phyloP scores from a whole-genome alignment of 352 stramenopile genomes.

The Pythium pectinolyticum region DNA sequence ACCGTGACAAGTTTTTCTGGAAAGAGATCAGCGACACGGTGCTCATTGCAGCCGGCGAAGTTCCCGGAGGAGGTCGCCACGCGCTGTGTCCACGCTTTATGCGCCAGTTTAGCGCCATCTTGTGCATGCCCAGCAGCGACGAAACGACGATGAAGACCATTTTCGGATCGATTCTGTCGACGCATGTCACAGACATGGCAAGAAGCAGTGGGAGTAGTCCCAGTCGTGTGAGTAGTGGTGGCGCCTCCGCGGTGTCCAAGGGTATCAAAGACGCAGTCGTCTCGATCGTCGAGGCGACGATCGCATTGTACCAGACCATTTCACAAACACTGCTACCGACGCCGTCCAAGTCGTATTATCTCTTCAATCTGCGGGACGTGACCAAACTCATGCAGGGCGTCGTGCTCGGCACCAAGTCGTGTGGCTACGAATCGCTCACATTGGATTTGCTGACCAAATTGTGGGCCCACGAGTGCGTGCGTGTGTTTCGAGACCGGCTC shows the following conservation, averaged over 20 bases:
- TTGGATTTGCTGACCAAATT: conserved; percentile 63
- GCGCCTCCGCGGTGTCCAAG: conserved; percentile 25
- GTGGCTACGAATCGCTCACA: conserved; percentile 19
- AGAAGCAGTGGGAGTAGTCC: conserved; percentile 17
- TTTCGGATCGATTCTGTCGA: conserved; percentile 85
- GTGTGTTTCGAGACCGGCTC: conserved; percentile 93
- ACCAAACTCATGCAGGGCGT: conserved; percentile 86
- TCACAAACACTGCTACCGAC: conserved; percentile 62
- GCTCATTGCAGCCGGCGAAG: conserved; percentile 58
- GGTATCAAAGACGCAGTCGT: conserved; percentile 52
- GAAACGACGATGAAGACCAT: conserved; percentile 85
- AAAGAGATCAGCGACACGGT: conserved; percentile 73
- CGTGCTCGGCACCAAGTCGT: conserved; percentile 33
- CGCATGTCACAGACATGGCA: conserved; percentile 29
- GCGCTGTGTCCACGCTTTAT: conserved; percentile 63
- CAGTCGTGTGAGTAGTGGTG: too few relatives aligned
- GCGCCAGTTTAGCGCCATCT: conserved; percentile 61
- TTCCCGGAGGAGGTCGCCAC: conserved; percentile 58
- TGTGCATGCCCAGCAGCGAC: conserved; percentile 73
- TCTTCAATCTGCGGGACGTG: conserved; percentile 83
- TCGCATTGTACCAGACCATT: conserved; percentile 61
- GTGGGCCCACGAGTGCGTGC: conserved; percentile 89
- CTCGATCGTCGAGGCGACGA: conserved; percentile 57
- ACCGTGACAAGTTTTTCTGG: conserved; percentile 85
- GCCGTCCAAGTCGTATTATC: conserved; percentile 80